Evolutionary conservation across 2,329 filamentous ascomycete species (phyloP).

Genomic region (Fusarium hainanense): DNA sequence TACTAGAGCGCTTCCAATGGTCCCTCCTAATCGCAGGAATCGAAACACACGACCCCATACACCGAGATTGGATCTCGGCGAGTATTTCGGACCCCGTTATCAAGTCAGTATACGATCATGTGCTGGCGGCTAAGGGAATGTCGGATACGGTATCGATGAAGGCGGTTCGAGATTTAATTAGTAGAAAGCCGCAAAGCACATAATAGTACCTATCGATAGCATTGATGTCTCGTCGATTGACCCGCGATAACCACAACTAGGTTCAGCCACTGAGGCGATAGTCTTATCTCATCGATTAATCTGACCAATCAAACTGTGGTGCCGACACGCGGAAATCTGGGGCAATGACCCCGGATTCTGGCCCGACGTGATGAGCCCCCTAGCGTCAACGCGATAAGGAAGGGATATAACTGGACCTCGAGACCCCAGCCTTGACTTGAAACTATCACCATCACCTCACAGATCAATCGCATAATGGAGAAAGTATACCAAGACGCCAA

Average conservation of each 20-base stretch:
- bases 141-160: constrained; percentile 11
- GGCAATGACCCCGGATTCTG: constrained; percentile 16
- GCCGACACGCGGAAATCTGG: constrained; percentile 1
- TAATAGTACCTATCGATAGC: no score
- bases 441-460: background rate
- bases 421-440: background rate
- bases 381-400: constrained; percentile 14
- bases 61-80: constrained; percentile 35
- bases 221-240: background rate
- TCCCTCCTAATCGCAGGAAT: constrained; percentile 31
- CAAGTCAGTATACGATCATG: constrained; percentile 17
- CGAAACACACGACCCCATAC: constrained; percentile 34
- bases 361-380: background rate
- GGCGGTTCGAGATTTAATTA: constrained; percentile 1
- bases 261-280: background rate
- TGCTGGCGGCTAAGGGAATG: constrained; percentile 14
- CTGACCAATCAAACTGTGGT: background rate
- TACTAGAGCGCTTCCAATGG: constrained; percentile 14
- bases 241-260: background rate
- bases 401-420: constrained; percentile 12
- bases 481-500: constrained; percentile 1
- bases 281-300: constrained; percentile 21
- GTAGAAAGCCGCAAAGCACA: background rate
- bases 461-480: background rate
- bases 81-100: constrained; percentile 38